Base-by-base conservation (phyloP, 495 filamentous ascomycete genomes). In the Coniosporium apollinis region DNA sequence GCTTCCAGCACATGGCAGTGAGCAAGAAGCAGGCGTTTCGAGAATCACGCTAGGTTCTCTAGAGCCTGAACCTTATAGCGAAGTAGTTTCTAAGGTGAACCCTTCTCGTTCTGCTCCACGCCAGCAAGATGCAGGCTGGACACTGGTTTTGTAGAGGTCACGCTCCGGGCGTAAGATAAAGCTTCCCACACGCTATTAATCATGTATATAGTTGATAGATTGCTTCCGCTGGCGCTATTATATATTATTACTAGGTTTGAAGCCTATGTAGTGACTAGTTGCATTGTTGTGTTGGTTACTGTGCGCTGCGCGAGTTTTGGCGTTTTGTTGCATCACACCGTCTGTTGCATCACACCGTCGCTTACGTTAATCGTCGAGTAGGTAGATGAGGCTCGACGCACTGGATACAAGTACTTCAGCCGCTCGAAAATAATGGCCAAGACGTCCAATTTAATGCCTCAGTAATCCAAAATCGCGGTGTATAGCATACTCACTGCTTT, bases 301-400 rank as follows among this genome's bases (percentile, higher is more conserved):
- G 2, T 26, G 24, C 24, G 2, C 24, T 1, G 24, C 13, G 24
- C 2, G 24, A 1, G 2, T 26, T 8, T 26, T 2, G 2, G 1
- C 1, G 24, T 26, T 2, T 26, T 26, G 24, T 26, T 26, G 24
- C 24, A 2, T 2, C 24, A 26, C 24, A 26, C 24, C 24, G 24
- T 26, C 24, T 8, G 9, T 26, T 26, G 13, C 24, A 13, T 26
- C 24, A 26, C 24, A 26, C 24, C 24, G 24, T 26, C 24, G 24
- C 24, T 26, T 26, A 26, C 24, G 24, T 26, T 26, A 26, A 26
- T 26, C 22, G n/a, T n/a, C n/a, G n/a, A n/a, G n/a, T n/a, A n/a
- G n/a, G n/a, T n/a, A n/a, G n/a, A n/a, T n/a, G n/a, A n/a, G n/a
- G n/a, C n/a, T n/a, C n/a, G n/a, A n/a, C n/a, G n/a, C n/a, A n/a